Percentiles rank a stretch among this genome's conserved stretches.
These are phyloP conservation scores for Phytophthora fragariae DNA, from an alignment of 352 stramenopile genomes.

Conservation along the genomic window DNA sequence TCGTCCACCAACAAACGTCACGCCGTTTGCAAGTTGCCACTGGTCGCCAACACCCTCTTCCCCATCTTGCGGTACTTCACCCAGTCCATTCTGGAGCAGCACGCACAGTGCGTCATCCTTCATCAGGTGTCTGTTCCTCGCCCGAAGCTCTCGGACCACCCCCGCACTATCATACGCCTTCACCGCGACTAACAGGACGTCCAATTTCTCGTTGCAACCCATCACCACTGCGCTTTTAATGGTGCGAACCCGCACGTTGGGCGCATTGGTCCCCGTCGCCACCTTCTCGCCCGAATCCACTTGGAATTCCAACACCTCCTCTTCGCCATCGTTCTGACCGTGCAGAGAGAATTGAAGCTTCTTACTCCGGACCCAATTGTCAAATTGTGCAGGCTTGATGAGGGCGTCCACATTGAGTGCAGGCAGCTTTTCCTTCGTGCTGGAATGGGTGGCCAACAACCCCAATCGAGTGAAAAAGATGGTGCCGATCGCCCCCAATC, in stretches of 20 bases:
- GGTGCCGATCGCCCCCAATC: conserved; percentile 74
- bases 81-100: conserved; percentile 75
- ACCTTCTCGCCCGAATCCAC: conserved; percentile 7
- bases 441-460: conserved; percentile 26
- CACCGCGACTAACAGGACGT: conserved; percentile 70
- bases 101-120: conserved; percentile 60
- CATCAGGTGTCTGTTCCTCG: conserved; percentile 44
- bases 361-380: conserved; percentile 20
- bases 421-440: conserved; percentile 1
- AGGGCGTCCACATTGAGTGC: conserved; percentile 51
- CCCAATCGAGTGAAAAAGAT: conserved; percentile 75
- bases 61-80: conserved; percentile 37
- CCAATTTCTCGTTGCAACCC: conserved; percentile 33
- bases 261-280: conserved; percentile 18
- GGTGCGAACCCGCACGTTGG: conserved; percentile 46
- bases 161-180: conserved; percentile 71
- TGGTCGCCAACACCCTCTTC: background rate
- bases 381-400: conserved; percentile 57
- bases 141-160: conserved; percentile 45
- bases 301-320: conserved; percentile 25
- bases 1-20: conserved; percentile 74
- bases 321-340: conserved; percentile 3
- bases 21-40: conserved; percentile 62
- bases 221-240: conserved; percentile 19
- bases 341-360: conserved; percentile 20